Evolutionary conservation across 1,284 basidiomycete genomes (phyloP).

Genomic region (Trichosporon asahii): DNA sequence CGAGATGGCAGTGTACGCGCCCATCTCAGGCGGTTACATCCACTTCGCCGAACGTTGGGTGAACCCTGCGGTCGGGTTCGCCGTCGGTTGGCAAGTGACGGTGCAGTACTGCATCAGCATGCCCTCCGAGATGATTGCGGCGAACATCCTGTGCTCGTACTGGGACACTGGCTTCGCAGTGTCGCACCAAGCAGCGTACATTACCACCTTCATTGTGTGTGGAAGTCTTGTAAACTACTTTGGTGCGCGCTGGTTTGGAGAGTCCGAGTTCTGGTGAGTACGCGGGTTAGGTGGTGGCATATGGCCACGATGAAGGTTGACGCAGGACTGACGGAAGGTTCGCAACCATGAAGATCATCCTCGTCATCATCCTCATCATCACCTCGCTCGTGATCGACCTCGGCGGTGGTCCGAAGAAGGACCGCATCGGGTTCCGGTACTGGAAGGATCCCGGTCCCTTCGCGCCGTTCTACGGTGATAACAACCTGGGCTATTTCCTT

Average conservation of each 20-base stretch:
- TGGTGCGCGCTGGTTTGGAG: constrained; percentile 65
- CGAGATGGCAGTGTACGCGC: constrained; percentile 43
- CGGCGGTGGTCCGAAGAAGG: constrained; percentile 40
- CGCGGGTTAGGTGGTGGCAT: too few species aligned
- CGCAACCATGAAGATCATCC: constrained; percentile 63
- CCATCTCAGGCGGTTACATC: constrained; percentile 46
- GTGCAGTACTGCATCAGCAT: constrained; percentile 59
- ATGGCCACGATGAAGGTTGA: constrained; percentile 52
- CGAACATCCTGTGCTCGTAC: constrained; percentile 67
- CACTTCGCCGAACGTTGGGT: constrained; percentile 39
- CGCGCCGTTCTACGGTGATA: constrained; percentile 9
- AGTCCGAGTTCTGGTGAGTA: constrained; percentile 53
- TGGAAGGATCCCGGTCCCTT: constrained; percentile 62
- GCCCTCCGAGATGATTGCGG: constrained; percentile 73
- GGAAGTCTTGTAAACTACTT: constrained; percentile 60
- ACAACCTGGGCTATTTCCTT: constrained; percentile 30
- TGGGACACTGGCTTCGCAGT: constrained; percentile 58
- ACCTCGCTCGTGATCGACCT: constrained; percentile 60
- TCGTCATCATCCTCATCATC: constrained; percentile 58
- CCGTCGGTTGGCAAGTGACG: constrained; percentile 32
- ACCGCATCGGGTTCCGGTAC: constrained; percentile 53
- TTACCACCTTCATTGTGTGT: constrained; percentile 17
- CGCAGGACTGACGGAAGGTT: constrained; percentile 28
- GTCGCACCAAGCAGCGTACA: constrained; percentile 17
- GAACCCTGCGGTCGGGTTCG: constrained; percentile 37